Conservation (phyloP, 208 protist species). For the Wallacemonas rigidus region DNA sequence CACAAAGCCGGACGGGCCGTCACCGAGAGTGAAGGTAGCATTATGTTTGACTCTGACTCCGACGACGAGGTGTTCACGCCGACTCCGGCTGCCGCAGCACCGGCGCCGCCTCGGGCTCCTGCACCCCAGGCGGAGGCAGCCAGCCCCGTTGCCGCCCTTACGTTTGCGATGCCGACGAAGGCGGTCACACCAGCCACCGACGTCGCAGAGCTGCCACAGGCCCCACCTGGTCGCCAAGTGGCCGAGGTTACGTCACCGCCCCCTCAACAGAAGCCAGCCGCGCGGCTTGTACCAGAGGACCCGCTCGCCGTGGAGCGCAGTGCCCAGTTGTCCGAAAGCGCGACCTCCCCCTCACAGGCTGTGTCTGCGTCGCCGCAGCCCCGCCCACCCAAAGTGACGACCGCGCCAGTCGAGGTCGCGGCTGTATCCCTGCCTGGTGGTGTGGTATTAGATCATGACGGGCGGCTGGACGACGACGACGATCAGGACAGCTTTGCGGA, state of each 20-base stretch:
- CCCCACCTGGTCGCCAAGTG: too few species aligned
- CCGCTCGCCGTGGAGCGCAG: too few species aligned
- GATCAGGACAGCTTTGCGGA: conserved; percentile 7
- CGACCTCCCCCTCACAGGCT: background rate
- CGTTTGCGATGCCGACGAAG: background rate
- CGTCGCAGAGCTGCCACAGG: background rate
- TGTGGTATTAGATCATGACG: background rate
- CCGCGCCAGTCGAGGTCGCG: background rate
- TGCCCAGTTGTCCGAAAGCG: background rate
- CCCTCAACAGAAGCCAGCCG: too few species aligned
- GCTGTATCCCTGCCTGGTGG: too few species aligned
- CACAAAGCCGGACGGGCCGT: conserved; percentile 22
- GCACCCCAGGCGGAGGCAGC: background rate
- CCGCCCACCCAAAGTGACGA: background rate
- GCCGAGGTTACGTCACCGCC: too few species aligned
- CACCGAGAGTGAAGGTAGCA: conserved; percentile 20
- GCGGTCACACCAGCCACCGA: background rate
- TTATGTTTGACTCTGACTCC: conserved; percentile 23
- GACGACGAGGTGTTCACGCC: background rate
- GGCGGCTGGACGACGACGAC: background rate
- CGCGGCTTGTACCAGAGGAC: too few species aligned
- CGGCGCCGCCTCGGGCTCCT: background rate
- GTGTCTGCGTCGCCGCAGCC: background rate
- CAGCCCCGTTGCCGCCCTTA: background rate
- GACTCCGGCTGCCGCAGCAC: background rate